phyloP scores from a whole-genome alignment of 352 stramenopile genomes.

The Phytophthora palmivora region DNA sequence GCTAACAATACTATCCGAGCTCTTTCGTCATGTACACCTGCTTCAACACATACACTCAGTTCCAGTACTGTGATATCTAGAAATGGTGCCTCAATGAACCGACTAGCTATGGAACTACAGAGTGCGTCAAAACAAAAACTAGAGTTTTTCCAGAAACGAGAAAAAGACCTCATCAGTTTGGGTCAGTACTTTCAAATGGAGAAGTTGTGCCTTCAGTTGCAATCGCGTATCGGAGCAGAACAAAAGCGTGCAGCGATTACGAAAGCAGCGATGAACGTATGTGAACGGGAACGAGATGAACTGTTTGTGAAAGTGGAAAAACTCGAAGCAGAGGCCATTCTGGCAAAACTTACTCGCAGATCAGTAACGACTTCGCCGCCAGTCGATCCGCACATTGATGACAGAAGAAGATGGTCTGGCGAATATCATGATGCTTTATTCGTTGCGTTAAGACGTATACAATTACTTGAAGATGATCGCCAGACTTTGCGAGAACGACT shows the following conservation, averaged over 20 bases:
- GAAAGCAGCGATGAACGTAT: constrained; percentile 30
- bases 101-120: constrained; percentile 25
- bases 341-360: constrained; percentile 7
- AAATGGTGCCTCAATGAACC: constrained; percentile 15
- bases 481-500: constrained; percentile 23
- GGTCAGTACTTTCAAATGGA: constrained; percentile 37
- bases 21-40: constrained; percentile 21
- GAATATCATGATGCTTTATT: constrained; percentile 3
- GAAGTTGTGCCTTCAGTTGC: constrained; percentile 28
- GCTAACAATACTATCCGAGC: constrained; percentile 36
- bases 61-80: neutral
- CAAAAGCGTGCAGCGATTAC: constrained; percentile 17
- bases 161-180: constrained; percentile 35
- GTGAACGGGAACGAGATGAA: constrained; percentile 29
- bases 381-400: neutral
- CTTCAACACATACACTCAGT: neutral
- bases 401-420: neutral
- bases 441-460: constrained; percentile 20
- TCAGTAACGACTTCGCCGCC: neutral
- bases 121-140: constrained; percentile 21
- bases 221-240: constrained; percentile 30
- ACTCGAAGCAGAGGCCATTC: constrained; percentile 26
- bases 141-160: constrained; percentile 21
- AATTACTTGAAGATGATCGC: constrained; percentile 21
- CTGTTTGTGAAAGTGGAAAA: constrained; percentile 35